Base-by-base conservation (phyloP, 495 filamentous ascomycete genomes). In the Xylaria bambusicola region DNA sequence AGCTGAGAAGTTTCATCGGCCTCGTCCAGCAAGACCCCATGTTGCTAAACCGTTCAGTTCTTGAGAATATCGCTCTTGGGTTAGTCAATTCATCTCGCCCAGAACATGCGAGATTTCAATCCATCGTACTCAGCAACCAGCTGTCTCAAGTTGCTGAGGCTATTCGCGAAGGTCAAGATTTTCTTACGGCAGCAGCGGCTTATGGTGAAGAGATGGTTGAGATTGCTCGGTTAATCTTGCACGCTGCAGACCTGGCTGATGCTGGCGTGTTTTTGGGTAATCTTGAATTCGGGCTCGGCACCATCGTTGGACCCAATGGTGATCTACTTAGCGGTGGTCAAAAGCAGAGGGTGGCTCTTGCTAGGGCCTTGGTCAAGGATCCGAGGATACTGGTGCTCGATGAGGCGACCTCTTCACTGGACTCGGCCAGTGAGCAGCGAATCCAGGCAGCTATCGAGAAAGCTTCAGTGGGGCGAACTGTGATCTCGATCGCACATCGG, bases 401-500 rank as follows among this genome's bases (percentile, higher is more conserved):
- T 62, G 84, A 87, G 62, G 81, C 84, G 4, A 87, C 84, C 5
- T 72, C 71, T 17, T 65, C 71, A 23, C 67, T 85, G 2, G 82
- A 85, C 66, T 82, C 82, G 3, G 65, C 73, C 41, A 83, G 74
- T 46, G 82, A 85, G 61, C 76, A 71, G 40, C 75, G 76, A 21
- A 83, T 84, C 52, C 82, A 82, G 62, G 62, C 60, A 4, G 79
- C 82, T 15, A 76, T 85, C 52, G 72, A 75, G 35, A 75, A 75
- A 33, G 75, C 80, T 12, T 67, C 79, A 18, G 66, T 54, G 9
- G 78, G 76, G 1, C 69, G 80, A 44, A 94, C 90, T 3, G 88
- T 88, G 0, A 86, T 94, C 42, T 85, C 89, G 20, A 88, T 93
- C 17, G 83, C 84, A 26, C 89, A 93, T 75, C 77, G 88, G 2